A percentile compares a stretch with the other conserved stretches of the same genome.
These are phyloP conservation scores for Sordaria brevicollis DNA, from an alignment of 495 filamentous ascomycete species.

Conservation along the genomic window DNA sequence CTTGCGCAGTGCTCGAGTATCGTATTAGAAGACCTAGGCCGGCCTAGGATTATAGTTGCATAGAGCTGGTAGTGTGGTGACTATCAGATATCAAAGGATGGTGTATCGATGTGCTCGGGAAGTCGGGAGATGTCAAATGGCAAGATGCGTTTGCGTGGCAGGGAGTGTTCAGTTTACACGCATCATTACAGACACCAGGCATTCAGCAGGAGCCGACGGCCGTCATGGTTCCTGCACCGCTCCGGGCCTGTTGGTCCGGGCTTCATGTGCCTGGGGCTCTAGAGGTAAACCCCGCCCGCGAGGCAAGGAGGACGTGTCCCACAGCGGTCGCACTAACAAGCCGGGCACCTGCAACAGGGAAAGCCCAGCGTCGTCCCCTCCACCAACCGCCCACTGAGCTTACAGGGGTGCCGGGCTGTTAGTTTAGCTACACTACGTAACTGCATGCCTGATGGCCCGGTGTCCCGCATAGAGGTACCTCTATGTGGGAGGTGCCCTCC, in stretches of 20 bases:
- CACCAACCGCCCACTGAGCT: not conserved
- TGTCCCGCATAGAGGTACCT: not conserved
- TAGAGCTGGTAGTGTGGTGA: not conserved
- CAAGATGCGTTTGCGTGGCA: not conserved
- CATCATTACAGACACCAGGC: too few relatives aligned
- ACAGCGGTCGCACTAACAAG: not conserved
- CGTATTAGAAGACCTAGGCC: not conserved
- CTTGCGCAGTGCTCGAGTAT: constrained; percentile 10
- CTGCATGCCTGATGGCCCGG: not conserved
- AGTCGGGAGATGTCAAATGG: not conserved
- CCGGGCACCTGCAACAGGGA: not conserved
- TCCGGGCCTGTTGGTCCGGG: not conserved
- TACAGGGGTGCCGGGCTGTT: not conserved
- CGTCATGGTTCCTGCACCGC: not conserved
- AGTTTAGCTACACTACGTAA: not conserved
- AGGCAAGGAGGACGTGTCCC: not conserved
- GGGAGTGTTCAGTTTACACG: not conserved
- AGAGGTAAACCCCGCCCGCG: too few relatives aligned
- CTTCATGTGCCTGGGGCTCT: not conserved
- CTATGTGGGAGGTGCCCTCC: not conserved
- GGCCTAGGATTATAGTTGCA: not conserved
- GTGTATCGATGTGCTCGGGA: not conserved
- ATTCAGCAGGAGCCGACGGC: not conserved
- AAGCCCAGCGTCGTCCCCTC: not conserved
- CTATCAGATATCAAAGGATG: constrained; percentile 11